A percentile compares a stretch with the other conserved stretches of the same genome.
Evolutionary conservation across 2,329 filamentous ascomycete genomes (phyloP).

Genomic region (Paramyrothecium sp.): DNA sequence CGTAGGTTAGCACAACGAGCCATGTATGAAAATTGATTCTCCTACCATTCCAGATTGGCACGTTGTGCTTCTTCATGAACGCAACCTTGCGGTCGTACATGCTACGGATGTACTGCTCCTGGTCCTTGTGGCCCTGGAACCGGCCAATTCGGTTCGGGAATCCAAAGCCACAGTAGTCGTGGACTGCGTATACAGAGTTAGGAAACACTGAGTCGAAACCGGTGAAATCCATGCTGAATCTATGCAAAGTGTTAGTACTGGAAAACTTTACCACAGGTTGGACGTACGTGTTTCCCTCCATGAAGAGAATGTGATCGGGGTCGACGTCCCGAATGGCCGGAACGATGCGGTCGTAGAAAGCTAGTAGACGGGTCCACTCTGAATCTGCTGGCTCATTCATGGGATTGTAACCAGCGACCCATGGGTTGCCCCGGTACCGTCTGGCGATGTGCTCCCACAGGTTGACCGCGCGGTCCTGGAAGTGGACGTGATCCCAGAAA

Average conservation of each 20-base stretch:
- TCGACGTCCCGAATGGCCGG: constrained; percentile 34
- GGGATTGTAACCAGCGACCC: constrained; percentile 37
- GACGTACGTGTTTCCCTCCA: constrained; percentile 52
- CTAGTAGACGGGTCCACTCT: constrained; percentile 29
- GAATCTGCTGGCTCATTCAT: constrained; percentile 28
- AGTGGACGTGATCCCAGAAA: constrained; percentile 45
- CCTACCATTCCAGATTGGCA: constrained; percentile 40
- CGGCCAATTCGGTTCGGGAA: constrained; percentile 41
- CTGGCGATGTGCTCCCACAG: constrained; percentile 40
- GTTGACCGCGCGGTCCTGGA: constrained; percentile 41
- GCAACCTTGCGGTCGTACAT: constrained; percentile 38
- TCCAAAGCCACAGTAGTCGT: constrained; percentile 52
- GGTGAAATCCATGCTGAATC: constrained; percentile 28
- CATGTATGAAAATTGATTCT: neutral
- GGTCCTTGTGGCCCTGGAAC: constrained; percentile 32
- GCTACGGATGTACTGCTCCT: constrained; percentile 27
- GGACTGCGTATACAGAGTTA: constrained; percentile 48
- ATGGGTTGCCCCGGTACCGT: constrained; percentile 39
- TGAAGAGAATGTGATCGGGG: constrained; percentile 45
- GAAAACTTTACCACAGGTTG: neutral
- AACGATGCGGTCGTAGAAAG: constrained; percentile 39
- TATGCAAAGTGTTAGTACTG: constrained; percentile 36
- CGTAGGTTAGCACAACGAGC: neutral
- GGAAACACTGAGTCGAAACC: constrained; percentile 34
- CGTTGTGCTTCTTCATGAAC: constrained; percentile 37